phyloP scores from a whole-genome alignment of 192 early-diverging fungal genomes.

The Mortierella alpina region DNA sequence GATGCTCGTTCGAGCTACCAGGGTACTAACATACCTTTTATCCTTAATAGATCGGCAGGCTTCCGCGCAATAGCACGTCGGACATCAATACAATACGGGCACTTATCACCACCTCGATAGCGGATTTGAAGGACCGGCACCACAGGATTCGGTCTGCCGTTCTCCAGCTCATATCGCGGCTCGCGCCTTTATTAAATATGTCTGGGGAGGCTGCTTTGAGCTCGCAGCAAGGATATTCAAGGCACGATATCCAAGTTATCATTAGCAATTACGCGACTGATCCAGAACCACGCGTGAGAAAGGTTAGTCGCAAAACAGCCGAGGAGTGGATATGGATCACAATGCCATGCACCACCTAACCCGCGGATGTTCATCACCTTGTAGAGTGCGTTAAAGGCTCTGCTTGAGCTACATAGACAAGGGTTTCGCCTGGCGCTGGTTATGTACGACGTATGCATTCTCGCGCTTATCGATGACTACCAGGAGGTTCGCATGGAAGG shows the following conservation, averaged over 20 bases:
- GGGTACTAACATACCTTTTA: not conserved
- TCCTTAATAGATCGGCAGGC: constrained; percentile 22
- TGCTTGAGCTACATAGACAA: constrained; percentile 59
- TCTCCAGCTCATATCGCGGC: constrained; percentile 55
- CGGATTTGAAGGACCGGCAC: constrained; percentile 60
- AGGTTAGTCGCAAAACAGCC: constrained; percentile 36
- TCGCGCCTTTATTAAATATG: constrained; percentile 47
- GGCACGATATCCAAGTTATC: constrained; percentile 58
- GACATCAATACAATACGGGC: constrained; percentile 39
- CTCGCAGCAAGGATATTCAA: constrained; percentile 21
- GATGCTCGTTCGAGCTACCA: not conserved
- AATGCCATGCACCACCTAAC: not conserved
- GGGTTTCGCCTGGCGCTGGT: constrained; percentile 59
- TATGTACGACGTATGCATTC: constrained; percentile 73
- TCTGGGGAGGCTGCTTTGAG: not conserved
- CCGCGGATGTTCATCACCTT: not conserved
- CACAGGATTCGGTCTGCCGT: constrained; percentile 59
- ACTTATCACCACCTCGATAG: constrained; percentile 46
- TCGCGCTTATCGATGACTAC: constrained; percentile 74
- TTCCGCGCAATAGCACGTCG: constrained; percentile 16
- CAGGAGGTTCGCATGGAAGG: constrained; percentile 80
- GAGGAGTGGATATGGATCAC: not conserved
- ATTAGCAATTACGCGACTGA: constrained; percentile 63
- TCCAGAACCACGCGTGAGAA: constrained; percentile 63
- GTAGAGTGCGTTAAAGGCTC: constrained; percentile 60